phyloP scores from a whole-genome alignment of 176 grass and related monocot genomes.

The Stipa capillata region DNA sequence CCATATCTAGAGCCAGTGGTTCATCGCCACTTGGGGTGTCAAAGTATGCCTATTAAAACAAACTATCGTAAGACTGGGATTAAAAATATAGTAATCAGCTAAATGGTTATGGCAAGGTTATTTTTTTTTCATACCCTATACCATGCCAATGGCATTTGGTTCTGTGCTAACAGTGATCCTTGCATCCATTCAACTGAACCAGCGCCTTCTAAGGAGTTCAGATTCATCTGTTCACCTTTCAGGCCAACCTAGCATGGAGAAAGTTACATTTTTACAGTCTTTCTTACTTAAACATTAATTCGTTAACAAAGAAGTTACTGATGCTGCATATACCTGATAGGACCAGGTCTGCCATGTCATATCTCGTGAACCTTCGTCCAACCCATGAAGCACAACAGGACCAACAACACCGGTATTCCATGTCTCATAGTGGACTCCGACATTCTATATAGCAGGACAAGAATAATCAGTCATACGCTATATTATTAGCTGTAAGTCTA shows the following conservation, averaged over 20 bases:
- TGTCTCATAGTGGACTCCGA: constrained; percentile 88
- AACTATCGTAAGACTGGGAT: not conserved
- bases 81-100: not conserved
- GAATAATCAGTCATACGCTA: constrained; percentile 10
- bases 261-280: constrained; percentile 6
- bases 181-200: constrained; percentile 97
- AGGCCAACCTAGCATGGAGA: constrained; percentile 60
- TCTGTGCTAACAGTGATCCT: constrained; percentile 64
- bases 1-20: constrained; percentile 93
- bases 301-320: not conserved
- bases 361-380: constrained; percentile 78
- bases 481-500: not conserved
- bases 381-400: constrained; percentile 74
- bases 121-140: constrained; percentile 67
- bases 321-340: constrained; percentile 57
- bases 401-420: constrained; percentile 95
- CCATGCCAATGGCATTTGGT: constrained; percentile 76
- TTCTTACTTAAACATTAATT: not conserved
- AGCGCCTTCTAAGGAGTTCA: constrained; percentile 86
- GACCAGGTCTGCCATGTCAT: constrained; percentile 96
- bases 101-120: not conserved
- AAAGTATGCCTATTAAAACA: constrained; percentile 63
- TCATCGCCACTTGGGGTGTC: constrained; percentile 80
- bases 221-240: constrained; percentile 97
- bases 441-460: constrained; percentile 51